Evolutionary conservation across 2,329 filamentous ascomycete genomes (phyloP).

Genomic region (Volutella citrinella): DNA sequence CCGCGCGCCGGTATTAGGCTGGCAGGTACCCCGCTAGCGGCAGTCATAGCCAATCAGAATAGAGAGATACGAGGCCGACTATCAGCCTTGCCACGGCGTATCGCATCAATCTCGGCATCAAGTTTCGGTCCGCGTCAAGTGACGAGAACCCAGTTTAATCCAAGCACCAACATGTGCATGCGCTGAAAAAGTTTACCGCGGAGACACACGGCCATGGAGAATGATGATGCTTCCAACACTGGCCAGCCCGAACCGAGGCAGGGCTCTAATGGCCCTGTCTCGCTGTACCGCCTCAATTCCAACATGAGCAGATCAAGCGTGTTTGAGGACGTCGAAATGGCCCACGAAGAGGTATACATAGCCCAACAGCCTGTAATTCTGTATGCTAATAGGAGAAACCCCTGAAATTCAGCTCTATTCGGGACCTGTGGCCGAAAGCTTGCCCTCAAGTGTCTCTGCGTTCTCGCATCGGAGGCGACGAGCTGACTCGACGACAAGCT

Average conservation of each 20-base stretch:
- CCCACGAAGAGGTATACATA: constrained; percentile 75
- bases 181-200: too few relatives aligned
- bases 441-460: constrained; percentile 90
- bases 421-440: constrained; percentile 88
- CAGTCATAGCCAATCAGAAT: too few relatives aligned
- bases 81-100: too few relatives aligned
- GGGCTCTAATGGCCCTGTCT: constrained; percentile 18
- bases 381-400: too few relatives aligned
- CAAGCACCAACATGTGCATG: too few relatives aligned
- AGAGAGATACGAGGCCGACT: too few relatives aligned
- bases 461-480: constrained; percentile 82
- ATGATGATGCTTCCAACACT: constrained; percentile 21
- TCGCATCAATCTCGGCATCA: too few relatives aligned
- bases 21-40: too few relatives aligned
- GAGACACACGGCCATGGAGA: constrained; percentile 30
- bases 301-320: constrained; percentile 77
- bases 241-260: constrained; percentile 16
- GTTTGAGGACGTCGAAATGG: constrained; percentile 97
- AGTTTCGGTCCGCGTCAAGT: too few relatives aligned
- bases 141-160: background rate
- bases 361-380: too few relatives aligned
- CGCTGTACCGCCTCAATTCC: constrained; percentile 63
- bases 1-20: too few relatives aligned
- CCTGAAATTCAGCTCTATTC: constrained; percentile 72
- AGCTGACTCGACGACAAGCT: constrained; percentile 82